Conservation (phyloP, 164 flowering plant species). For the Stephania yunnanensis region DNA sequence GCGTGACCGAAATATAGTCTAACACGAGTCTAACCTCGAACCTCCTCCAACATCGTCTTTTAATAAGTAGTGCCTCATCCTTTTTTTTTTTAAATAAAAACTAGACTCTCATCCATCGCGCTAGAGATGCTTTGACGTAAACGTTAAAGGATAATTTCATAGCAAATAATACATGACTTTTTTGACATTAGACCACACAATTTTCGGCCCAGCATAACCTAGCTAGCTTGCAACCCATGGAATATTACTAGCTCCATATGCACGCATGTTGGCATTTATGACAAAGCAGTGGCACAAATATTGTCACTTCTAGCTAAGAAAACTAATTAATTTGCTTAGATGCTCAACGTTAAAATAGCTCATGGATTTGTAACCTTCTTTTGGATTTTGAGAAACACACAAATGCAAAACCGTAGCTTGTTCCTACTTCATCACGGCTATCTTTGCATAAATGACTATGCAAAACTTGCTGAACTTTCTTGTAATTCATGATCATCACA, state of each 20-base stretch:
- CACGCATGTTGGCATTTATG: background rate
- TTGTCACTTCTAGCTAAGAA: background rate
- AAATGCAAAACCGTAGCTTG: constrained; percentile 83
- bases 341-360: constrained; percentile 54
- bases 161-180: too few relatives aligned
- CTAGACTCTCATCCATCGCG: too few relatives aligned
- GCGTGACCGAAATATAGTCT: too few relatives aligned
- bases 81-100: too few relatives aligned
- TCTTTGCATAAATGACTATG: constrained; percentile 56
- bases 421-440: constrained; percentile 75
- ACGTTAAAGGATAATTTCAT: too few relatives aligned
- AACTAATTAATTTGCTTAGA: background rate
- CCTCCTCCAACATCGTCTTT: too few relatives aligned
- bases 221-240: too few relatives aligned
- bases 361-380: constrained; percentile 76
- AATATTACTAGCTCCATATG: background rate
- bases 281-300: background rate
- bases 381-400: constrained; percentile 79
- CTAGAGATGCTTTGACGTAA: too few relatives aligned
- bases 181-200: too few relatives aligned
- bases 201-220: too few relatives aligned
- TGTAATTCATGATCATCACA: constrained; percentile 57
- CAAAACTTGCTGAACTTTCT: constrained; percentile 74
- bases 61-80: too few relatives aligned
- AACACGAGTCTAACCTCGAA: too few relatives aligned